Base-by-base conservation (phyloP, 2,329 filamentous ascomycete genomes). In the Fusarium caatingaense region DNA sequence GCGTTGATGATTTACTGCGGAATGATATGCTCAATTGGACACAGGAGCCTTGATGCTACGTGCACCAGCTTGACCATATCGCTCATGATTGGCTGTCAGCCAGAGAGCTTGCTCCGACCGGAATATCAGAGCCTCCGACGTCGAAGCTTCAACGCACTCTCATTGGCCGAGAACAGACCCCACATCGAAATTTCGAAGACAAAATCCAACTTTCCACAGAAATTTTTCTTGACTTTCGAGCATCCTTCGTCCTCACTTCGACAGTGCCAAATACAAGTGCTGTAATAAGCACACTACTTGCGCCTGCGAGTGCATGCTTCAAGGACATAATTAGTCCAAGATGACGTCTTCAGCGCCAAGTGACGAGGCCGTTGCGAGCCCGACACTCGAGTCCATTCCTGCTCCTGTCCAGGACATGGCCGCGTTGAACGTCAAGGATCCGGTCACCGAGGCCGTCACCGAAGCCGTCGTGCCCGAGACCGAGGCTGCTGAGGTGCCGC, bases 401-500 rank as follows among this genome's bases (percentile, higher is more conserved):
- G 49, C 70, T 32, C 64, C 73, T 40, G 49, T 71, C 27, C 63
- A 73, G 58, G 71, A 72, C 47, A 57, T 78, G 65, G 75, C 73
- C 37, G 65, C 71, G 42, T 59, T 77, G 69, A 60, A 73, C 37
- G 67, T 78, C 54, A 72, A 74, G 69, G 72, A 72, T 54, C 68
- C 68, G 59, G 64, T 68, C 68, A 59, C 64, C 8, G 59, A 71
- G 64, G 56, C 54, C 49, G 49, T 59, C 57, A 66, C 60, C 16
- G 64, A 59, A 66, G 60, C 64, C 46, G 30, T 54, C 27, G 54
- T 42, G 12, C 28, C 65, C 37, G 69, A 68, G 59, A 66, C 57
- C 8, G 62, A 64, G 51, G 56, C 66, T 64, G 47, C 48, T 48
- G 51, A 76, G 56, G 72, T 87, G 30, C 86, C 88, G 57, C 79